Evolutionary conservation across 345 rosid genomes (phyloP).

Genomic region (Combretum micranthum): DNA sequence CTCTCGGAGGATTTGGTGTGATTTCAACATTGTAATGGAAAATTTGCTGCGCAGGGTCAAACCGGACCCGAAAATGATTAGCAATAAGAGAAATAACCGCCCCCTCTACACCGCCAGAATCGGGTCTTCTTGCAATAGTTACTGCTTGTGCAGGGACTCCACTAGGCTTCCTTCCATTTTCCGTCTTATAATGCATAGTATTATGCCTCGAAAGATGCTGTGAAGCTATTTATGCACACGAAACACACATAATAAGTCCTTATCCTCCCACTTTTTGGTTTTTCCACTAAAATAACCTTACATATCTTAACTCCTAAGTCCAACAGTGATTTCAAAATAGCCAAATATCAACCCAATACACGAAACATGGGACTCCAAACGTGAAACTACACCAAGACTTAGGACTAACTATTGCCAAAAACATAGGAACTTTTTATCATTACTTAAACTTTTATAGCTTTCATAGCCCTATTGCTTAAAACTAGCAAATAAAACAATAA

Average conservation of each 20-base stretch:
- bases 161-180: constrained; percentile 31
- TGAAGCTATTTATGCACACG: constrained; percentile 31
- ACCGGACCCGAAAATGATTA: constrained; percentile 82
- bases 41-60: constrained; percentile 57
- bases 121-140: constrained; percentile 69
- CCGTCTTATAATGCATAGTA: constrained; percentile 24
- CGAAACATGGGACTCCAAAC: no score
- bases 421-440: no score
- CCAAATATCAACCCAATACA: no score
- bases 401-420: no score
- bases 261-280: not conserved
- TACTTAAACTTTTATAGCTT: no score
- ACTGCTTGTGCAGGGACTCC: constrained; percentile 26
- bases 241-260: not conserved
- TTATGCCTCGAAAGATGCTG: constrained; percentile 24
- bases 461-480: no score
- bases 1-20: constrained; percentile 72
- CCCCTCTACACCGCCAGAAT: constrained; percentile 82
- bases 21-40: constrained; percentile 92
- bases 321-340: no score
- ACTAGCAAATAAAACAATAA: no score
- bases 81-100: constrained; percentile 68
- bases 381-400: no score
- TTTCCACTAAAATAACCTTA: no score
- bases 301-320: no score